These are phyloP conservation scores for Torrubiella hemipterigena DNA, from an alignment of 2,329 filamentous ascomycete genomes.

Conservation along the genomic window DNA sequence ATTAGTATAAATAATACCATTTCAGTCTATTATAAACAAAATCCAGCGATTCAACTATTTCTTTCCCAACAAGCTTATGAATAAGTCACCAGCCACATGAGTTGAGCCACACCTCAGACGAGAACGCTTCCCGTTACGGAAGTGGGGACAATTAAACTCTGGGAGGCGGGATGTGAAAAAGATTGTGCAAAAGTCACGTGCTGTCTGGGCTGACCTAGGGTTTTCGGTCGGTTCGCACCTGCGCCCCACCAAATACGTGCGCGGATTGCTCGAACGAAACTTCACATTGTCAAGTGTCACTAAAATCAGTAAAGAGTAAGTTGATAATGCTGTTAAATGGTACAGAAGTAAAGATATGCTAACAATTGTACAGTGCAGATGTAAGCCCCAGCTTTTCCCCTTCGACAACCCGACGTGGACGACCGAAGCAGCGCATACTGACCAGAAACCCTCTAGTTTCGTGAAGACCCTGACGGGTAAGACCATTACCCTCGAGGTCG, in stretches of 20 bases:
- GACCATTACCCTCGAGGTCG: conserved; percentile 99
- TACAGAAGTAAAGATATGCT: conserved; percentile 22
- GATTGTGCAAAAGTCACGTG: conserved; percentile 15
- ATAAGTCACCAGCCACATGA: too few relatives aligned
- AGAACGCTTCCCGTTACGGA: too few relatives aligned
- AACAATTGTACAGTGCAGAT: conserved; percentile 67
- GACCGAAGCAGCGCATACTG: conserved; percentile 13
- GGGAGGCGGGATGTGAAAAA: conserved; percentile 1
- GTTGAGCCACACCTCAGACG: too few relatives aligned
- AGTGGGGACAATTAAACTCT: too few relatives aligned
- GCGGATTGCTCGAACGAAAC: conserved; percentile 23
- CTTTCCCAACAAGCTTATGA: too few relatives aligned
- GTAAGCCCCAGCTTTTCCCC: conserved; percentile 41
- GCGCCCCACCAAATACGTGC: conserved; percentile 32
- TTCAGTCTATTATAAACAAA: not conserved
- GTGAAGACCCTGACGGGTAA: conserved; percentile 99
- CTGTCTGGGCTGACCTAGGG: conserved; percentile 21
- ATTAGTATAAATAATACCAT: not conserved
- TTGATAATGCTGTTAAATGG: conserved; percentile 14
- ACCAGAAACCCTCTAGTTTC: conserved; percentile 54
- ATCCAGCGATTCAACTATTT: too few relatives aligned
- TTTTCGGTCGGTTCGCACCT: conserved; percentile 18
- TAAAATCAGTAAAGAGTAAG: conserved; percentile 48
- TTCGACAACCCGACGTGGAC: not conserved
- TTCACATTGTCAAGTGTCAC: conserved; percentile 33